These are phyloP conservation scores for Nephelium lappaceum DNA, from an alignment of 345 rosid species.

Conservation along the genomic window DNA sequence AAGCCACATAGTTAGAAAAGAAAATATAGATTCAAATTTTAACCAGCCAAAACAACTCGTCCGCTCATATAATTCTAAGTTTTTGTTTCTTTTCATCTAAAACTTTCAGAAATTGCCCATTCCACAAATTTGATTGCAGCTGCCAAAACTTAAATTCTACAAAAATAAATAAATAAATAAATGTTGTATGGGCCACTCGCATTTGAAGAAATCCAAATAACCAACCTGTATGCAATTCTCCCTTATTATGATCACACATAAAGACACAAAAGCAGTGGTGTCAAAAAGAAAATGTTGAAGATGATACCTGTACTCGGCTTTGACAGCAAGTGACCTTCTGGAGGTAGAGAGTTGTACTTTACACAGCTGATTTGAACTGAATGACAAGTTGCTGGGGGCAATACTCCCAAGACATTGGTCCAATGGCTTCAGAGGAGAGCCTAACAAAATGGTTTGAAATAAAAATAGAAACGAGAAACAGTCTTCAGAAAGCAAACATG, in stretches of 20 bases:
- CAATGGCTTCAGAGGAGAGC: conserved; percentile 42
- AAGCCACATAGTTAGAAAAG: not conserved
- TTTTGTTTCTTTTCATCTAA: not conserved
- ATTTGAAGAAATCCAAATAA: not conserved
- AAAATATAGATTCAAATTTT: not conserved
- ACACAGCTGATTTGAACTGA: conserved; percentile 37
- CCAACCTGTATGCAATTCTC: not conserved
- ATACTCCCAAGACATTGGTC: conserved; percentile 26
- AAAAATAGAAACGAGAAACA: not conserved
- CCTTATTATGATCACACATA: not conserved
- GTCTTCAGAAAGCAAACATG: conserved; percentile 4
- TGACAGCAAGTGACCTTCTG: conserved; percentile 50
- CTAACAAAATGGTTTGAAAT: conserved; percentile 28
- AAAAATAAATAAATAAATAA: too few relatives aligned
- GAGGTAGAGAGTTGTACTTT: conserved; percentile 47
- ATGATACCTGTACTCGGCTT: conserved; percentile 69
- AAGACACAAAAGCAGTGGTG: not conserved
- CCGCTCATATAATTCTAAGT: not conserved
- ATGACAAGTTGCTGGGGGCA: conserved; percentile 48
- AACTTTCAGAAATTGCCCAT: not conserved
- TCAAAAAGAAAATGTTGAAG: conserved; percentile 4
- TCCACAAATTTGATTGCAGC: not conserved
- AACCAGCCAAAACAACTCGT: not conserved
- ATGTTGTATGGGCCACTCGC: not conserved
- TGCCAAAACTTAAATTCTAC: not conserved